Base-by-base conservation (phyloP, 2,329 filamentous ascomycete species). In the Beauveria sp. region DNA sequence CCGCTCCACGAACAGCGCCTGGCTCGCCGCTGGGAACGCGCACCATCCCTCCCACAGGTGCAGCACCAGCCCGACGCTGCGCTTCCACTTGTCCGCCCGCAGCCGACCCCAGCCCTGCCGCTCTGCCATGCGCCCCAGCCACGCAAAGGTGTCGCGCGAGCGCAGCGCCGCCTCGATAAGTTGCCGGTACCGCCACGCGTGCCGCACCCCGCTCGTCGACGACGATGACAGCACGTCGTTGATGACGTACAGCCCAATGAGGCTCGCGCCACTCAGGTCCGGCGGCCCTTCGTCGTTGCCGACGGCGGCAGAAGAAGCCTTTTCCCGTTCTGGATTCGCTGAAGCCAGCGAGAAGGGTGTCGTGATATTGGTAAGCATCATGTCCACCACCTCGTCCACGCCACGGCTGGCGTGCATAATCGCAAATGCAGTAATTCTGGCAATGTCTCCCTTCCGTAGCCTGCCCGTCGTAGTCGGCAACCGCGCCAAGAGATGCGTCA, bases 381-480 rank as follows among this genome's bases (percentile, higher is more conserved):
- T 85, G 55, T 93, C 85, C n/a, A 96, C 92, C 42, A 97, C 88
- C 75, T 98, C 95, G 65, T 96, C 90, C 14, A 91, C 89, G 18
- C 93, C 95, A 22, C 86, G 82, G 45, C 88, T 90, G 1, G 92
- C 90, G 71, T 98, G 91, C 2, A 87, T 88, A 61, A 98, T 91
- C 14, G 93, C 93, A 74, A 98, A 97, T 3, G 88, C 84, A 1
- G 93, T 93, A 2, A 97, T 81, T 5, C 92, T 84, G 1, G 91
- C 93, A 51, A 98, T 85, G 69, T 98, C 91, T 3, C 91, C 92
- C 69, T 91, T 91, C 30, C 90, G 84, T 28, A 97, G 79, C 66
- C 84, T 88, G 2, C 86, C 84, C 45, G 91, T 85, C 3, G 84
- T 86, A 3, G 86, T 89, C 0, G 95, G 95, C 28, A 98, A 78